Conservation (phyloP, 495 filamentous ascomycete species). For the Lasiosphaeriaceae sp. region DNA sequence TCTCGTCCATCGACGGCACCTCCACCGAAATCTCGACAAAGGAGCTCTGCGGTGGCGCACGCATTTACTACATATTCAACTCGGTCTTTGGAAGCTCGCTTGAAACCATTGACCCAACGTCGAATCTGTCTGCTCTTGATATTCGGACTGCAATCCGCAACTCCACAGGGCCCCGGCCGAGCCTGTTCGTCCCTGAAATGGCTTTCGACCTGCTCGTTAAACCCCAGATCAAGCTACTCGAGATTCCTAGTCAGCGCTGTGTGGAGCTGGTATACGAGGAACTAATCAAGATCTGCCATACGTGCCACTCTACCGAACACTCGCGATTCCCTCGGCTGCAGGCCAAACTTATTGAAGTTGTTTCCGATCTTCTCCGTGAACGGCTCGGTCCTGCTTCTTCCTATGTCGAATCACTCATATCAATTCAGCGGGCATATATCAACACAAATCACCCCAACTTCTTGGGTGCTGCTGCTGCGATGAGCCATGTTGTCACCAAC, state of each 20-base stretch:
- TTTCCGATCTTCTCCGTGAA: conserved; percentile 93
- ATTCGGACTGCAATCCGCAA: conserved; percentile 98
- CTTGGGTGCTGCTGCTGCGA: conserved; percentile 93
- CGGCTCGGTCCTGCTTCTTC: conserved; percentile 79
- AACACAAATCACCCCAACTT: conserved; percentile 99
- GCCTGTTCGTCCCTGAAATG: conserved; percentile 93
- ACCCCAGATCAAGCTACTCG: conserved; percentile 95
- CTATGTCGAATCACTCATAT: conserved; percentile 94
- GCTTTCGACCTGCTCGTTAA: conserved; percentile 98
- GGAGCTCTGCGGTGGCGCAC: conserved; percentile 91
- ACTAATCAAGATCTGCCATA: conserved; percentile 98
- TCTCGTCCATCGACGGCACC: conserved; percentile 97
- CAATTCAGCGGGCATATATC: conserved; percentile 97
- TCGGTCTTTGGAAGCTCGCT: conserved; percentile 97
- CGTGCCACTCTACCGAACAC: conserved; percentile 92
- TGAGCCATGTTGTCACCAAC: conserved; percentile 90
- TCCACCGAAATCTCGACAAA: conserved; percentile 98
- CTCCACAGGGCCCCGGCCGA: conserved; percentile 92
- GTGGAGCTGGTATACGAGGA: conserved; percentile 99
- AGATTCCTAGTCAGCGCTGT: conserved; percentile 92
- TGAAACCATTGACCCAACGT: conserved; percentile 92
- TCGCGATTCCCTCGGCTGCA: conserved; percentile 89
- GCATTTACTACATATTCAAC: conserved; percentile 99
- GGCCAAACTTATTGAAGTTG: conserved; percentile 95
- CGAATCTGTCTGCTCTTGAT: conserved; percentile 91